phyloP scores from a whole-genome alignment of 129 eudicot genomes.

The Flaveria robusta region DNA sequence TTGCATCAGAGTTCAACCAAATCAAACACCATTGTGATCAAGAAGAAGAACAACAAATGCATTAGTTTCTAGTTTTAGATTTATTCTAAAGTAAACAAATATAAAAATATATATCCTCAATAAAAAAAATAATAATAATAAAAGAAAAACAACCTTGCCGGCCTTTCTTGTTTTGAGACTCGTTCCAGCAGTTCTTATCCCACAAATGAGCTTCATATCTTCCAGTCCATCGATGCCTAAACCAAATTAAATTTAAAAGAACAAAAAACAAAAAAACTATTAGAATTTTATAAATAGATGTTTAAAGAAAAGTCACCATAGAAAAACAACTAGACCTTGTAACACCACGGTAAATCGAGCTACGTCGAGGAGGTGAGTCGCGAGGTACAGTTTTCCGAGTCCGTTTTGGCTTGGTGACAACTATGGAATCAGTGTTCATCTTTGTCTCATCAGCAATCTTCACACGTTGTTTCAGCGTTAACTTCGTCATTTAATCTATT shows the following conservation, averaged over 20 bases:
- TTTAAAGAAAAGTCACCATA: background rate
- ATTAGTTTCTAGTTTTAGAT: background rate
- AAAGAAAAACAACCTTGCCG: slow-evolving; percentile 73
- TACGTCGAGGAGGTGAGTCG: slow-evolving; percentile 83
- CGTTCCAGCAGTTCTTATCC: slow-evolving; percentile 91
- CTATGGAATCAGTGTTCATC: slow-evolving; percentile 31
- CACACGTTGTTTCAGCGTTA: slow-evolving; percentile 47
- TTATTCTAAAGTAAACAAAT: background rate
- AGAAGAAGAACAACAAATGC: slow-evolving; percentile 15
- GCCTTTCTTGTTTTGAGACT: slow-evolving; percentile 85
- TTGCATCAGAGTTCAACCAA: slow-evolving; percentile 27
- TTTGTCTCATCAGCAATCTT: slow-evolving; percentile 31
- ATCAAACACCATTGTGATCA: slow-evolving; percentile 29
- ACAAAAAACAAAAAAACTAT: background rate
- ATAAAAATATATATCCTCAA: background rate
- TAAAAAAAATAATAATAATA: too few species aligned
- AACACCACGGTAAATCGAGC: slow-evolving; percentile 82
- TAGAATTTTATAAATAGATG: background rate
- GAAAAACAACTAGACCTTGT: slow-evolving; percentile 50
- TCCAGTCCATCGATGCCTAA: slow-evolving; percentile 89
- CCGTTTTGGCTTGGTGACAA: slow-evolving; percentile 56
- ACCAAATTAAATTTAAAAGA: background rate
- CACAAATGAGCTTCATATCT: slow-evolving; percentile 87
- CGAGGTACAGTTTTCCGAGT: slow-evolving; percentile 73
- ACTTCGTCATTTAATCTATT: slow-evolving; percentile 45